Conservation (phyloP, 768 basidiomycete genomes). For the Coprinellus aureogranulatus region DNA sequence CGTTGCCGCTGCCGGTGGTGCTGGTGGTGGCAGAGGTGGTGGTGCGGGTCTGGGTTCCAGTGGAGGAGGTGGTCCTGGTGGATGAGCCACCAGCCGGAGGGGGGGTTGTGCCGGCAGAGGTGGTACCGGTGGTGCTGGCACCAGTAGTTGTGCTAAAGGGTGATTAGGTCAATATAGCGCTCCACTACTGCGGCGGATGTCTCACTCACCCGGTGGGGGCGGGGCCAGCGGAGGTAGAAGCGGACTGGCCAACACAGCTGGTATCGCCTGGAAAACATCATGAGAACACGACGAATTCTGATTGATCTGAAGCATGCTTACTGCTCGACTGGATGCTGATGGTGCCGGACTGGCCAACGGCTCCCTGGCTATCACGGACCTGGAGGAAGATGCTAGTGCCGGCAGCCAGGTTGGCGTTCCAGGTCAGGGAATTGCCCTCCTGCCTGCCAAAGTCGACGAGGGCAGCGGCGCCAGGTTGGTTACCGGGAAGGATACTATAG, state of each 20-base stretch:
- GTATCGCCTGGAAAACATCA: constrained; percentile 15
- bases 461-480: constrained; percentile 21
- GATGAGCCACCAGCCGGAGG: no score
- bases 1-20: no score
- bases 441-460: constrained; percentile 22
- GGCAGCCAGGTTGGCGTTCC: constrained; percentile 23
- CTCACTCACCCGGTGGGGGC: no score
- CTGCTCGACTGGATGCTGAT: constrained; percentile 20
- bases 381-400: constrained; percentile 22
- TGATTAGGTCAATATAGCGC: no score
- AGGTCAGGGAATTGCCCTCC: constrained; percentile 20
- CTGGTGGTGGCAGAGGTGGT: no score
- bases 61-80: not conserved
- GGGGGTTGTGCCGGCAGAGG: not conserved
- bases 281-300: not conserved
- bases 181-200: no score
- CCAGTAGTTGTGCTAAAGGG: no score
- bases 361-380: constrained; percentile 22
- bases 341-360: constrained; percentile 23
- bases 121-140: not conserved
- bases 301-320: constrained; percentile 9
- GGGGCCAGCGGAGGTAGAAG: not conserved
- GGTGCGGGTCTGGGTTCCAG: not conserved
- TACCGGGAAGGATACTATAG: constrained; percentile 22
- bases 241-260: constrained; percentile 17